Base-by-base conservation (phyloP, 768 basidiomycete species). In the Chalciporus pseudorubinellus region DNA sequence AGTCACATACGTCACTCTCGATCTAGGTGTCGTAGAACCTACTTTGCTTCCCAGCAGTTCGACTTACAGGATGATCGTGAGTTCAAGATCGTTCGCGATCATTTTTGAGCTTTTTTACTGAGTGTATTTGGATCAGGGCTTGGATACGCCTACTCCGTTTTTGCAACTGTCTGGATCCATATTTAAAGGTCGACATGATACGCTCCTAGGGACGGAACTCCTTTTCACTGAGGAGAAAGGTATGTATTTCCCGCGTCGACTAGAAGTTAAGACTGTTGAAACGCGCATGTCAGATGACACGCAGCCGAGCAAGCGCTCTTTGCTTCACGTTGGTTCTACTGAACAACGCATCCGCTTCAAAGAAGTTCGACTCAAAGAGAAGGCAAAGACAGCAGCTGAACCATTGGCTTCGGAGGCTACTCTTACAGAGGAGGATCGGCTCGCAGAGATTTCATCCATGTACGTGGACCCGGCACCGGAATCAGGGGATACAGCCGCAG, bases 101-200 rank as follows among this genome's bases (percentile, higher is more conserved):
- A 5, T 36, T 16, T n/a, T 14, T 36, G 16, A 7, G 20, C 16
- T 21, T 10, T 1, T 47, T 20, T 43, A 34, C 20, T 2, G 14
- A 10, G 22, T 43, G 38, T 28, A 47, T 19, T 22, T 39, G 36
- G 2, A 49, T 29, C 57, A 88, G 90, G 89, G 89, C 1, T 65
- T 92, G 20, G 88, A 92, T 61, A 87, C 87, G 0, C 80, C 87
- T 0, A 85, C 81, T 0, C 89, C 90, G 0, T 89, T 82, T 57
- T 67, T 92, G 19, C 90, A 92, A 57, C 74, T 92, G 1, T 83
- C 85, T 5, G 88, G 89, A 2, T 85, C 86, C 1, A 75, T 89
- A 18, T 76, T 91, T 55, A 83, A 83, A 65, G 90, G 90, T 1
- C 70, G 74, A 33, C 83, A 90, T 53, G 81, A 87, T 50, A 62